Percentiles rank a stretch among this genome's conserved stretches.
These are phyloP conservation scores for Gamsiella multidivaricata DNA, from an alignment of 192 early-diverging fungal species.

Conservation along the genomic window DNA sequence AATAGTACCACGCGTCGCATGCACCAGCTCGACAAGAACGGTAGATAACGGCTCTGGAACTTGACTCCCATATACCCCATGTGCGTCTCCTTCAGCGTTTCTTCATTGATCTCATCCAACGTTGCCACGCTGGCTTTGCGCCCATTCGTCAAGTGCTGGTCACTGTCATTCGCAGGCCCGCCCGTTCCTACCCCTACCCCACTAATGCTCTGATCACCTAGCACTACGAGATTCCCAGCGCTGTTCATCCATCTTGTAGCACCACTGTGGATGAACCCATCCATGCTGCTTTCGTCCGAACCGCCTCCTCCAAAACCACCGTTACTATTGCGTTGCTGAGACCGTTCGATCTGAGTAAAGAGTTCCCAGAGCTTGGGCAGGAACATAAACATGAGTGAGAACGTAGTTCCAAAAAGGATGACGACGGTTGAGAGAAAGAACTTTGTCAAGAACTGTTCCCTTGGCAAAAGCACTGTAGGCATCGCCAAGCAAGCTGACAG, in stretches of 20 bases:
- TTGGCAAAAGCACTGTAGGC: constrained; percentile 49
- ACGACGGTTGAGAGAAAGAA: constrained; percentile 60
- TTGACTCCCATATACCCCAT: constrained; percentile 60
- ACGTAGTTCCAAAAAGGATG: constrained; percentile 58
- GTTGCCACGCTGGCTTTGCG: constrained; percentile 25
- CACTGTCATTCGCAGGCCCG: neutral
- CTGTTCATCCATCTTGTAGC: constrained; percentile 15
- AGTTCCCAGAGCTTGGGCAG: constrained; percentile 59
- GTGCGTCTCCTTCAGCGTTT: constrained; percentile 51
- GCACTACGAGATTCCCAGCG: neutral
- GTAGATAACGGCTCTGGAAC: constrained; percentile 56
- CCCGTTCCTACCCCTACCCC: constrained; percentile 2
- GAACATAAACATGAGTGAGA: constrained; percentile 63
- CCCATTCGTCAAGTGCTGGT: neutral
- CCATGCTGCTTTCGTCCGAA: constrained; percentile 18
- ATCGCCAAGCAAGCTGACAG: constrained; percentile 45
- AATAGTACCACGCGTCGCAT: constrained; percentile 61
- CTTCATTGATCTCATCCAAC: constrained; percentile 11
- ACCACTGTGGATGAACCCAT: constrained; percentile 19
- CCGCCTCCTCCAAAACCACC: neutral
- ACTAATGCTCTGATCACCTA: neutral
- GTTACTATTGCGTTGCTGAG: neutral
- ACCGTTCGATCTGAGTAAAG: constrained; percentile 27
- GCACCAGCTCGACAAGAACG: constrained; percentile 59
- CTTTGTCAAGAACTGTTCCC: constrained; percentile 57